Base-by-base conservation (phyloP, 805 yeast species). In the Kodamaea restingae region DNA sequence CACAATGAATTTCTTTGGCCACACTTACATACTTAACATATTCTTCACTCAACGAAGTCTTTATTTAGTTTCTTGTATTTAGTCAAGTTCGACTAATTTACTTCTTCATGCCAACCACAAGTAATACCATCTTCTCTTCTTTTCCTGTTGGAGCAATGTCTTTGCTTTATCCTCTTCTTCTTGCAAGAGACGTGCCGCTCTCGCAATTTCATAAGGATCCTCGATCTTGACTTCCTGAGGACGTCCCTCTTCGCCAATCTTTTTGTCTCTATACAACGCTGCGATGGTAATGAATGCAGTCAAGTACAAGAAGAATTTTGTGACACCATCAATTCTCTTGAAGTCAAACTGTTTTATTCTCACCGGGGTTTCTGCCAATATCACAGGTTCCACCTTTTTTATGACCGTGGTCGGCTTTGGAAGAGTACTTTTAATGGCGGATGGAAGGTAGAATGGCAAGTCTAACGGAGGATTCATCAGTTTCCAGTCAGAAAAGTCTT, bases 241-340 rank as follows among this genome's bases (percentile, higher is more conserved):
- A 35, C 55, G 59, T 12, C 69, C 64, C 32, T 52, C 70, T 49
- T 71, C 74, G 14, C 76, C 78, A 29, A 67, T 54, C 14, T 55
- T 58, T 53, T 74, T 73, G 53, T 82, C 88, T 48, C 81, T 65
- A 43, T 71, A 71, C 35, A 77, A 58, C 6, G 84, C 84, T 29
- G 73, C 48, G 37, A 75, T 50, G 2, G 75, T 61, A 7, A 82
- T 64, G 12, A 77, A 46, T 0, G 70, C 55, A 2, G 76, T 67
- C 15, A 73, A 36, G 45, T 76, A 76, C 2, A 81, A 60, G 22
- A 81, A 69, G 10, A 71, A 54, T 49, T 76, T 77, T 32, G 80
- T 75, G 21, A 73, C 65, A 0, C 81, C 78, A 49, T 82, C 86
- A 63, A 81, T 58, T 38, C 56, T 70, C 45, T 67, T 67, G 10